These are phyloP conservation scores for Sugiyamaella castrensis DNA, from an alignment of 1,139 yeast genomes.

Conservation along the genomic window DNA sequence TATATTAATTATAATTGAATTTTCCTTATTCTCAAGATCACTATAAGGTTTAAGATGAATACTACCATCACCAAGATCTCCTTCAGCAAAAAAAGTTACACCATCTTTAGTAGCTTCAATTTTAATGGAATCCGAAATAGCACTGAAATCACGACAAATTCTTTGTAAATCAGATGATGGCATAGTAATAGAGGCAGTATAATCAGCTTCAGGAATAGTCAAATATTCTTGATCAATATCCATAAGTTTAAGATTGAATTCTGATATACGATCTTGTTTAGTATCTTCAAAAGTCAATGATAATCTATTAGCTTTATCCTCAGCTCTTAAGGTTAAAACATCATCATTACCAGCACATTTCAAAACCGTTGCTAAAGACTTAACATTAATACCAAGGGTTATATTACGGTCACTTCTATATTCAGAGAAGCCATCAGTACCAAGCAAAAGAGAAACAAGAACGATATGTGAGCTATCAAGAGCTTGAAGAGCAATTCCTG, in stretches of 20 bases:
- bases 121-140: conserved; percentile 81
- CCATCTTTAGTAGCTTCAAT: conserved; percentile 89
- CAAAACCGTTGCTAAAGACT: conserved; percentile 79
- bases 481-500: conserved; percentile 95
- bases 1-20: conserved; percentile 70
- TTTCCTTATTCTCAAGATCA: conserved; percentile 68
- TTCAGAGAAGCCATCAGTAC: conserved; percentile 84
- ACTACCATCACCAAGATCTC: conserved; percentile 88
- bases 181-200: conserved; percentile 81
- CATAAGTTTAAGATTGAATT: conserved; percentile 89
- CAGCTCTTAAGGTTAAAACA: conserved; percentile 83
- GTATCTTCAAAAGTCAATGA: conserved; percentile 86
- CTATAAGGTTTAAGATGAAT: conserved; percentile 82
- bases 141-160: conserved; percentile 82
- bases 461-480: conserved; percentile 97
- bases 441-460: conserved; percentile 82
- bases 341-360: conserved; percentile 92
- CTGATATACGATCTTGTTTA: conserved; percentile 86
- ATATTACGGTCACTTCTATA: conserved; percentile 95
- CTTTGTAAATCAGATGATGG: conserved; percentile 88
- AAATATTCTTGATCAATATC: conserved; percentile 94
- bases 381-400: conserved; percentile 88
- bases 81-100: conserved; percentile 85
- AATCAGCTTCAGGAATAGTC: conserved; percentile 90
- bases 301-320: conserved; percentile 83